Evolutionary conservation across 805 yeast genomes (phyloP).

Genomic region (Metschnikowia vanudenii): DNA sequence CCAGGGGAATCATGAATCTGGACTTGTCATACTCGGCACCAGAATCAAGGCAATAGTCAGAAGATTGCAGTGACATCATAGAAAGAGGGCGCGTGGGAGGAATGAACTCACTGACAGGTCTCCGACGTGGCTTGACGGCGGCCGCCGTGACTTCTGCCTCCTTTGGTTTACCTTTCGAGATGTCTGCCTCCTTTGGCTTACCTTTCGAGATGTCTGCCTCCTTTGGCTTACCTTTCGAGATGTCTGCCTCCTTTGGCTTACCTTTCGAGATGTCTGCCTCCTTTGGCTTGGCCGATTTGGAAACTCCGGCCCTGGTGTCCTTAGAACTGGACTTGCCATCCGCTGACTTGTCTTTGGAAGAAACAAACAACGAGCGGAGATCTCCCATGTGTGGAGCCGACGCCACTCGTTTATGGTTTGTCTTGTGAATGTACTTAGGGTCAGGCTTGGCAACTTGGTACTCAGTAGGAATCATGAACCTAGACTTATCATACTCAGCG

Average conservation of each 20-base stretch:
- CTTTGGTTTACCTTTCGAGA: no score
- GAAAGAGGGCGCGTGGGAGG: not conserved
- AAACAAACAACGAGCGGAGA: conserved; percentile 2
- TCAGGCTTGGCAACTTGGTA: conserved; percentile 1
- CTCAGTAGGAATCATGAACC: conserved; percentile 19
- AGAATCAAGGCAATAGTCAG: conserved; percentile 16
- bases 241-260: no score
- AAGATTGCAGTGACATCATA: not conserved
- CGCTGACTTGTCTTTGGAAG: not conserved
- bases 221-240: no score
- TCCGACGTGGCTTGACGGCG: no score
- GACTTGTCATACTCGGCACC: conserved; percentile 22
- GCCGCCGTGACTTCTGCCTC: no score
- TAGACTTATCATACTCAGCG: conserved; percentile 21
- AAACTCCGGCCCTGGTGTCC: no score
- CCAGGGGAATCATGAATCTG: conserved; percentile 20
- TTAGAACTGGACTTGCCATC: no score
- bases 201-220: no score
- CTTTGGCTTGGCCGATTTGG: no score
- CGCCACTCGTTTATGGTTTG: not conserved
- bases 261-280: no score
- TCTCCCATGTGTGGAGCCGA: not conserved
- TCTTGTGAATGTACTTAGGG: not conserved
- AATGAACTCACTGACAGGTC: no score
- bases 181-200: no score